Conservation (phyloP, 2,329 filamentous ascomycete species). For the Aspergillus niger region DNA sequence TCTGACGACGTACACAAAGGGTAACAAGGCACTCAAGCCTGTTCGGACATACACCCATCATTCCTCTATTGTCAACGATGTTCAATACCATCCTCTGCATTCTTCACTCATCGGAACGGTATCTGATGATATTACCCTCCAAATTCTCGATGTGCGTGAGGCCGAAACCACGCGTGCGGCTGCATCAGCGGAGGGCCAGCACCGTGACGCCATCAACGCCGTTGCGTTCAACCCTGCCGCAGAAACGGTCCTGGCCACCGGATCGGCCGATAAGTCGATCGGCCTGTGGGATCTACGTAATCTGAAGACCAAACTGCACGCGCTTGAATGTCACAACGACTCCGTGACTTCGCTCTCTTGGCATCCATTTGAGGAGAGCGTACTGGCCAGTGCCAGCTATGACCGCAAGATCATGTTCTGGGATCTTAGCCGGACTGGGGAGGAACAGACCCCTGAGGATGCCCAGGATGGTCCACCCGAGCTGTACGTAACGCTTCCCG, state of each 20-base stretch:
- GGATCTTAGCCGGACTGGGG: slow-evolving; percentile 88
- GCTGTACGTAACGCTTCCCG: slow-evolving; percentile 64
- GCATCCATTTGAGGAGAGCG: slow-evolving; percentile 87
- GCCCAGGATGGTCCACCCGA: slow-evolving; percentile 93
- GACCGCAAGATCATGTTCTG: slow-evolving; percentile 94
- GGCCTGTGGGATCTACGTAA: slow-evolving; percentile 95
- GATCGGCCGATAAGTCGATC: slow-evolving; percentile 92
- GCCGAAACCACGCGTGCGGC: slow-evolving; percentile 66
- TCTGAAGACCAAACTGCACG: slow-evolving; percentile 85
- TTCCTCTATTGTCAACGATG: slow-evolving; percentile 89
- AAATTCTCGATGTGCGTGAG: slow-evolving; percentile 84
- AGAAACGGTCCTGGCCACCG: slow-evolving; percentile 89
- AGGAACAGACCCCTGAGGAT: slow-evolving; percentile 93
- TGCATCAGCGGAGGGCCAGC: slow-evolving; percentile 70
- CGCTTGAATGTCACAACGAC: slow-evolving; percentile 82
- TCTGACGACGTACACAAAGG: slow-evolving; percentile 71
- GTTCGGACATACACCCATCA: slow-evolving; percentile 82
- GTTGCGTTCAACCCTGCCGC: slow-evolving; percentile 89
- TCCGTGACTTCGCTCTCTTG: slow-evolving; percentile 90
- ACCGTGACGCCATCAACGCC: slow-evolving; percentile 93
- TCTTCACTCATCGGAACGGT: slow-evolving; percentile 86
- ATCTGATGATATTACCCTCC: slow-evolving; percentile 90
- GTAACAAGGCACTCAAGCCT: slow-evolving; percentile 70
- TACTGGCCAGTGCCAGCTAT: slow-evolving; percentile 88
- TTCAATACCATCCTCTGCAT: slow-evolving; percentile 89